Conservation (phyloP, 805 yeast species). For the Metschnikowia dekortorum region DNA sequence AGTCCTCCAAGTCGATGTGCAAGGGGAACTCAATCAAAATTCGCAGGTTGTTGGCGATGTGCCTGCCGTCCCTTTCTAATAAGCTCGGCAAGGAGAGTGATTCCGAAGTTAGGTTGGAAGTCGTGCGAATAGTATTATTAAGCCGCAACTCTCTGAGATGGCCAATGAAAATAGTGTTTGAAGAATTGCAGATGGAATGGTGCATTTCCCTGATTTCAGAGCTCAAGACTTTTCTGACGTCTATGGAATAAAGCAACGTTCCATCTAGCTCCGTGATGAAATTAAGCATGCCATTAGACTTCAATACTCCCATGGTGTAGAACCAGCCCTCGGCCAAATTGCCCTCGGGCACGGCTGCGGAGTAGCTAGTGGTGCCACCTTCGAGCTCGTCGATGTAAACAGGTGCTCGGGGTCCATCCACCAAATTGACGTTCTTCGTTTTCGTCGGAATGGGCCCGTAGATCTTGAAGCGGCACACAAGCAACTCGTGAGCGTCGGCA, state of each 20-base stretch:
- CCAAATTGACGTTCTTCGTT: slow-evolving; percentile 33
- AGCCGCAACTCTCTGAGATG: slow-evolving; percentile 49
- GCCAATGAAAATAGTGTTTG: slow-evolving; percentile 59
- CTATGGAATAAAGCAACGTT: slow-evolving; percentile 52
- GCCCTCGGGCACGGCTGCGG: slow-evolving; percentile 3
- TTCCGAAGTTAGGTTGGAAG: slow-evolving; percentile 22
- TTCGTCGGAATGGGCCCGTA: slow-evolving; percentile 57
- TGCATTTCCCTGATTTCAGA: slow-evolving; percentile 65
- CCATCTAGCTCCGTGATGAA: slow-evolving; percentile 64
- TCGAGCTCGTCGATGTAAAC: slow-evolving; percentile 15
- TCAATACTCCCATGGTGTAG: slow-evolving; percentile 63
- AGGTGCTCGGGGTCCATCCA: slow-evolving; percentile 37
- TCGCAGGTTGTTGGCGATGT: slow-evolving; percentile 32
- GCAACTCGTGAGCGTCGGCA: slow-evolving; percentile 32
- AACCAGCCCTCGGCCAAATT: slow-evolving; percentile 59
- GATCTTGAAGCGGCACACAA: slow-evolving; percentile 62
- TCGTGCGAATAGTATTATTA: slow-evolving; percentile 32
- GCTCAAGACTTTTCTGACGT: slow-evolving; percentile 46
- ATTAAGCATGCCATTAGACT: slow-evolving; percentile 59
- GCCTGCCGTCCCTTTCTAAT: slow-evolving; percentile 31
- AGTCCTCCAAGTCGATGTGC: slow-evolving; percentile 68
- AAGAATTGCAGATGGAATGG: slow-evolving; percentile 55
- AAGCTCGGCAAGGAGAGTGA: slow-evolving; percentile 16
- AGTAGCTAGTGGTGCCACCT: background rate
- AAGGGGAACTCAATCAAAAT: slow-evolving; percentile 60